Base-by-base conservation (phyloP, 2,329 filamentous ascomycete genomes). In the Penicillium thymicola region DNA sequence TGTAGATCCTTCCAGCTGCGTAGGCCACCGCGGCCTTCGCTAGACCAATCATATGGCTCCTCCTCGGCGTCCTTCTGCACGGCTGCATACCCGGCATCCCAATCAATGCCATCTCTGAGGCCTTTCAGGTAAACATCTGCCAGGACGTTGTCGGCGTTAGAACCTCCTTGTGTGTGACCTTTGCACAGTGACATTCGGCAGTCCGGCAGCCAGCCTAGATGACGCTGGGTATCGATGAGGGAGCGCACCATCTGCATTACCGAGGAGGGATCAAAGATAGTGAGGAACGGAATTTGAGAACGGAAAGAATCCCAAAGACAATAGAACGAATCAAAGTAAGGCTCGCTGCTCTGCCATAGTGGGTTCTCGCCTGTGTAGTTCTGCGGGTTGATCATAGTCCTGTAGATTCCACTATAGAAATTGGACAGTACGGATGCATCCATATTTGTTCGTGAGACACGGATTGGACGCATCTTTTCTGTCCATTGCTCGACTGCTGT, bases 251-350 rank as follows among this genome's bases (percentile, higher is more conserved):
- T 89, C 55, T 83, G 74, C 0, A 84, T 78, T 38, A 89, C 81
- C 1, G 84, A 80, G 0, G 69, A 63, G 0, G 88, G 86, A 61
- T 90, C 88, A 1, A 88, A 62, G 18, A 91, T 79, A 0, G 85
- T 88, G 41, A 91, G 75, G 38, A 90, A 84, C 0, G 87, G 86
- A 38, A 89, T 80, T 57, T 88, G 86, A 25, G 83, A 86, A 14
- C 87, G 78, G 63, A 89, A 89, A 0, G 81, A 82, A 64, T 89
- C 87, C 87, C 87, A 90, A 3, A 89, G 82, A 63, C 86, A 90
- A 70, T 91, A 91, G 61, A 88, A 89, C 0, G 85, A 88, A 69
- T 89, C 87, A 68, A 86, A 90, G 62, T 89, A 90, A 0, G 86
- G 87, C 70, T 89, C 86, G 0, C 72, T 74, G 49, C 81, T 85